Evolutionary conservation across 768 basidiomycete genomes (phyloP).

Genomic region (Ephemerocybe angulata): DNA sequence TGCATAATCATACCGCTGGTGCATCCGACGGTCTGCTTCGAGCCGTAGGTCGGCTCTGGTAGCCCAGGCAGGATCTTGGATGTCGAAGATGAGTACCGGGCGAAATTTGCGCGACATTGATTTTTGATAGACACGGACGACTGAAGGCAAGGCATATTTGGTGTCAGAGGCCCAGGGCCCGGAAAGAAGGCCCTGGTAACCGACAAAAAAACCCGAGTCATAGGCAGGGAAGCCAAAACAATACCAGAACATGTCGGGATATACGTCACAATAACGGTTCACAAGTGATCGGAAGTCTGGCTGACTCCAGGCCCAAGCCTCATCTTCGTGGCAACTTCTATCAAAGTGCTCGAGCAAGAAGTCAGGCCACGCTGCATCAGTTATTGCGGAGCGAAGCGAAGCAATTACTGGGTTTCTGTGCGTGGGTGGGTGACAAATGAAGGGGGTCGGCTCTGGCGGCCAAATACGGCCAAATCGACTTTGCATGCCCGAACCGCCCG

Average conservation of each 20-base stretch:
- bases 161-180: conserved; percentile 16
- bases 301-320: conserved; percentile 12
- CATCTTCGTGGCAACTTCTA: conserved; percentile 19
- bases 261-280: conserved; percentile 36
- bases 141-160: conserved; percentile 23
- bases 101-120: conserved; percentile 17
- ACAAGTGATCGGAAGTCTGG: no score
- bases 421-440: no score
- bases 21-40: conserved; percentile 30
- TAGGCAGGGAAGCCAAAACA: conserved; percentile 24
- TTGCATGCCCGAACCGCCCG: no score
- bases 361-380: conserved; percentile 23
- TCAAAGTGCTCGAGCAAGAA: conserved; percentile 29
- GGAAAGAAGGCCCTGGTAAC: conserved; percentile 27
- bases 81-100: conserved; percentile 30
- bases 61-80: conserved; percentile 29
- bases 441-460: no score
- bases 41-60: conserved; percentile 22
- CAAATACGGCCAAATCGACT: no score
- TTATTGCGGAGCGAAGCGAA: no score
- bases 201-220: conserved; percentile 29
- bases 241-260: conserved; percentile 36
- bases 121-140: conserved; percentile 31
- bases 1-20: conserved; percentile 25
- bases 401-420: no score